Base-by-base conservation (phyloP, 1,139 yeast species). In the Saccharomyces pastorianus region DNA sequence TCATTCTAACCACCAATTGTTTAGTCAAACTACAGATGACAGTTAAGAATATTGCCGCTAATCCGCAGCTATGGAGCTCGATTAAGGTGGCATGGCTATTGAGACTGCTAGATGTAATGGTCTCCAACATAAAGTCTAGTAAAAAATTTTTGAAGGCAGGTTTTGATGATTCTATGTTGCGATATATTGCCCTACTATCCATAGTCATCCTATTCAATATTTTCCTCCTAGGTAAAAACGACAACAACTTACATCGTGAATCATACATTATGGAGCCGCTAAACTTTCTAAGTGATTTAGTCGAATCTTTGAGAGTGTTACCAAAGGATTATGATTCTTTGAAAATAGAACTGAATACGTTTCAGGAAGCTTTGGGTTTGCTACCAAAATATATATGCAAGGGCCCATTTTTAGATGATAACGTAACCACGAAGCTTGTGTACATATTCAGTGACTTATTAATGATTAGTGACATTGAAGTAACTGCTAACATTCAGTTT, bases 191-290 rank as follows among this genome's bases (percentile, higher is more conserved):
- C 1, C 67, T 74, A 47, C 61, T 66, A 20, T 74, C 82, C 0
- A 65, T 76, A 0, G 71, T 73, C 13, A 64, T 79, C 1, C 64
- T 80, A 6, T 64, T 82, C 52, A 59, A 69, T 5, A 67, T 81
- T 1, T 70, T 81, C 55, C 69, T 75, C 23, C 67, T 77, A 8
- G 68, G 72, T 13, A 64, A 74, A 47, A 59, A 64, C 7, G 82
- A 79, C 49, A 77, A 75, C 56, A 72, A 68, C 49, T 59, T 81
- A 1, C 75, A 73, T 55, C 63, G 78, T 28, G 85, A 81, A 46
- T 75, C 73, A 13, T 74, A 76, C 54, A 61, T 81, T 17, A 60
- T 65, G 6, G 70, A 72, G 3, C 72, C 78, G 0, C 63, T 80
- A 1, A 76, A 76, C 2, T 74, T 77, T 52, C 53, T 77, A 5